A percentile compares a stretch with the other conserved stretches of the same genome.
Conservation (phyloP, 176 grass and related monocot species). For the Neostapfia colusana region DNA sequence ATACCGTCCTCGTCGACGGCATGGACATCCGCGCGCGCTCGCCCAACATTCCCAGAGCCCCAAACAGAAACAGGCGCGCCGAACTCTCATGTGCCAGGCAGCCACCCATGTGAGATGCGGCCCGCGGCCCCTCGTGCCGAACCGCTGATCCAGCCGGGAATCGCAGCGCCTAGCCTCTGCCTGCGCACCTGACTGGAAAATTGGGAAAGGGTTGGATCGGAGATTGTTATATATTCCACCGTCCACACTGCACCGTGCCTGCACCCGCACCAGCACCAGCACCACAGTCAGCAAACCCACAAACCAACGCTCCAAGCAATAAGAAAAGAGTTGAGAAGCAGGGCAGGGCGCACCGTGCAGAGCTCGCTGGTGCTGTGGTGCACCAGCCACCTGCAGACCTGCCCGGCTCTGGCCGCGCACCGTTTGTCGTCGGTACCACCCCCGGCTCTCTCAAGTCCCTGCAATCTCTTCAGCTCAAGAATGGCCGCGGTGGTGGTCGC, state of each 20-base stretch:
- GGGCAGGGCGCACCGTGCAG: not conserved
- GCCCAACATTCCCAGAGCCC: conserved; percentile 15
- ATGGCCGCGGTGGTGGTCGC: conserved; percentile 38
- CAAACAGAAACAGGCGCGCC: not conserved
- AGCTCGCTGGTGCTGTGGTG: too few relatives aligned
- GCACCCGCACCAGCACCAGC: not conserved
- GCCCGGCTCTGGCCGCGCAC: not conserved
- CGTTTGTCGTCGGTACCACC: not conserved
- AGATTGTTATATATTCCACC: conserved; percentile 12
- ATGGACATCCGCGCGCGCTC: not conserved
- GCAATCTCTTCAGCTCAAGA: not conserved
- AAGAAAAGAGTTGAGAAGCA: not conserved
- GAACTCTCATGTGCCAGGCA: not conserved
- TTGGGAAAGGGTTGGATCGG: not conserved
- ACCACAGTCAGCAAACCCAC: not conserved
- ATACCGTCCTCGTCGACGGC: not conserved
- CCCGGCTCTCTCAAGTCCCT: not conserved
- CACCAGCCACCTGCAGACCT: too few relatives aligned
- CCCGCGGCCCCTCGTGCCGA: not conserved
- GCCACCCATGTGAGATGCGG: not conserved
- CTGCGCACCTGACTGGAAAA: not conserved
- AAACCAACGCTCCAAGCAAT: not conserved
- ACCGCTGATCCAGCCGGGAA: not conserved
- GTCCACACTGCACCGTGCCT: conserved; percentile 2
- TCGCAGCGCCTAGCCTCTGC: not conserved